Evolutionary conservation across 257 asterid genomes (phyloP).

Genomic region (Ballota nigra): DNA sequence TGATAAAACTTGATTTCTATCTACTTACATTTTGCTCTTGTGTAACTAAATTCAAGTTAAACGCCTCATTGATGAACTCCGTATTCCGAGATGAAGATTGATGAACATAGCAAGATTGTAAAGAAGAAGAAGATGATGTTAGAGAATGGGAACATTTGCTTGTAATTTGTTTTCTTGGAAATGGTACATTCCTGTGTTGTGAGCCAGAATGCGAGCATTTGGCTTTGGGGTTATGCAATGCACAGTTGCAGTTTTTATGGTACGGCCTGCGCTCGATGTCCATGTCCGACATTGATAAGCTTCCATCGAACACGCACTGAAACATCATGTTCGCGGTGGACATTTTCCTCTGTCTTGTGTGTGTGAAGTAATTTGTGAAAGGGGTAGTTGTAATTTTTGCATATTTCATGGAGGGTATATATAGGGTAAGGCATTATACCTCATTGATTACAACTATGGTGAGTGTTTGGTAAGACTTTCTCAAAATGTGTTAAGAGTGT

Average conservation of each 20-base stretch:
- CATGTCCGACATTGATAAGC: constrained; percentile 33
- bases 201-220: constrained; percentile 14
- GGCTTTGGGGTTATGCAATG: constrained; percentile 29
- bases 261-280: constrained; percentile 41
- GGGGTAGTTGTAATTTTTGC: constrained; percentile 5
- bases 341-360: constrained; percentile 12
- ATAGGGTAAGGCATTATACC: too few relatives aligned
- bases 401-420: constrained; percentile 22
- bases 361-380: neutral
- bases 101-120: neutral
- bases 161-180: constrained; percentile 8
- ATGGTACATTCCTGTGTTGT: constrained; percentile 23
- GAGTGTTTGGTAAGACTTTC: too few relatives aligned
- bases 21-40: neutral
- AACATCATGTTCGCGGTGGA: constrained; percentile 27
- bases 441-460: too few relatives aligned
- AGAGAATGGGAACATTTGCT: neutral
- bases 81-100: too few relatives aligned
- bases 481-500: neutral
- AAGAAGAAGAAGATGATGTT: constrained; percentile 16
- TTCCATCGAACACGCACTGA: constrained; percentile 31
- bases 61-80: neutral
- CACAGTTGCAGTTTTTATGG: constrained; percentile 36
- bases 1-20: neutral
- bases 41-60: neutral